phyloP scores from a whole-genome alignment of 768 basidiomycete genomes.

The Cubamyces lactineus region DNA sequence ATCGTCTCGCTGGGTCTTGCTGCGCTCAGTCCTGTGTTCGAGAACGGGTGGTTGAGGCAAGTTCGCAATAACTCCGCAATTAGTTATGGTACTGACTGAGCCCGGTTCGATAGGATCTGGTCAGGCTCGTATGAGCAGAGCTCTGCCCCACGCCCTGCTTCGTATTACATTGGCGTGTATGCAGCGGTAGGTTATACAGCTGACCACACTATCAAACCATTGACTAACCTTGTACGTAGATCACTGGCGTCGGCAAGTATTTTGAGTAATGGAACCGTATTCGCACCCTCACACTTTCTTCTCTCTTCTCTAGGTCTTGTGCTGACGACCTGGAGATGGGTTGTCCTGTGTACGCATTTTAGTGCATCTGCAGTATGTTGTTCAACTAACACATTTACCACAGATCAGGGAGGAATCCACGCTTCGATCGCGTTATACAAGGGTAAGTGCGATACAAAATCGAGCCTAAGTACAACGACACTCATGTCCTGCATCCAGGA shows the following conservation, averaged over 20 bases:
- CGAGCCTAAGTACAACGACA: background rate
- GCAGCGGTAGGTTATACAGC: slow-evolving; percentile 49
- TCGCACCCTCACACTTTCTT: slow-evolving; percentile 22
- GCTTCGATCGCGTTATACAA: slow-evolving; percentile 81
- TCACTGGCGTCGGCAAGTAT: slow-evolving; percentile 41
- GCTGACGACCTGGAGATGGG: slow-evolving; percentile 64
- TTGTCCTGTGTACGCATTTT: slow-evolving; percentile 64
- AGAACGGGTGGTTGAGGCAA: slow-evolving; percentile 51
- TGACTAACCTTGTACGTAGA: slow-evolving; percentile 36
- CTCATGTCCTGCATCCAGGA: slow-evolving; percentile 37
- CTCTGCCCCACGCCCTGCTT: slow-evolving; percentile 32
- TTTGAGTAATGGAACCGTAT: background rate
- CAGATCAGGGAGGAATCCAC: slow-evolving; percentile 69
- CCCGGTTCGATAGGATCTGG: slow-evolving; percentile 39
- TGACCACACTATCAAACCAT: background rate
- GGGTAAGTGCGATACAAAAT: slow-evolving; percentile 38
- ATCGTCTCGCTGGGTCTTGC: slow-evolving; percentile 38
- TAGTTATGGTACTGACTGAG: slow-evolving; percentile 7
- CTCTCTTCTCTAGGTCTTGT: slow-evolving; percentile 46
- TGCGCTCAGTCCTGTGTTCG: slow-evolving; percentile 46
- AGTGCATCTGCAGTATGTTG: background rate
- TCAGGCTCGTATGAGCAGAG: slow-evolving; percentile 37
- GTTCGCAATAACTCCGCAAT: slow-evolving; percentile 27
- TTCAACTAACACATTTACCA: slow-evolving; percentile 11
- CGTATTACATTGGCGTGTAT: slow-evolving; percentile 74